Percentiles rank a stretch among this genome's conserved stretches.
Conservation (phyloP, 495 filamentous ascomycete species). For the Penicilliopsis zonata region DNA sequence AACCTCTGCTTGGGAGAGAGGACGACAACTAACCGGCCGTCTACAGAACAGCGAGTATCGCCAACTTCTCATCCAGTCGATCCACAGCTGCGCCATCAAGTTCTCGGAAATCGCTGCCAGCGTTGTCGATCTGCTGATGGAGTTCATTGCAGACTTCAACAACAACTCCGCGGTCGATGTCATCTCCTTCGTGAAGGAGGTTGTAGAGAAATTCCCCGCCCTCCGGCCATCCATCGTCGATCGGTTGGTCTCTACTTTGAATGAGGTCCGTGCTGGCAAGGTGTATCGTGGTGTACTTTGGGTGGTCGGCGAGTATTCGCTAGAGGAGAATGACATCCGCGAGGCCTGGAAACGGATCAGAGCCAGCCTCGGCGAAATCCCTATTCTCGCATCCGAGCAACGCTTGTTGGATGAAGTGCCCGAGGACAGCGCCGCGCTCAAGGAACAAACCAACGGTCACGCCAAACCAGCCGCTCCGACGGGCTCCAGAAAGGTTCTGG, state of each 20-base stretch:
- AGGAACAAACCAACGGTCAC: conserved; percentile 75
- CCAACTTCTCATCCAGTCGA: conserved; percentile 88
- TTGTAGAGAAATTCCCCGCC: conserved; percentile 95
- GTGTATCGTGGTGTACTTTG: conserved; percentile 94
- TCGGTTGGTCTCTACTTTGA: conserved; percentile 79
- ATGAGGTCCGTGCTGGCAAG: conserved; percentile 91
- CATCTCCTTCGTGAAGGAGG: conserved; percentile 97
- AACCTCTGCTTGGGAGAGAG: not conserved
- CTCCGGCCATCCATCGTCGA: conserved; percentile 77
- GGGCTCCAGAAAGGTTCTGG: conserved; percentile 81
- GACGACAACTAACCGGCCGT: conserved; percentile 16
- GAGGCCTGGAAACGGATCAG: conserved; percentile 97
- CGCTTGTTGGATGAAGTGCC: conserved; percentile 70
- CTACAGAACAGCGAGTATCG: conserved; percentile 84
- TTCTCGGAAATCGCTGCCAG: conserved; percentile 96
- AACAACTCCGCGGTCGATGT: conserved; percentile 95
- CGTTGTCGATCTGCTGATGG: conserved; percentile 96
- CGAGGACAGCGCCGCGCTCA: conserved; percentile 50
- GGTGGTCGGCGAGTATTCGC: conserved; percentile 95
- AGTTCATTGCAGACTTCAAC: conserved; percentile 98
- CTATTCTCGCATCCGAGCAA: conserved; percentile 92
- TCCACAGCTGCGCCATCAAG: conserved; percentile 96
- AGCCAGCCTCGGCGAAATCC: conserved; percentile 90
- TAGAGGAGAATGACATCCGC: conserved; percentile 86
- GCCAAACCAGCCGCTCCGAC: conserved; percentile 62